phyloP scores from a whole-genome alignment of 2,329 filamentous ascomycete species.

The Calonectria leucothoes region DNA sequence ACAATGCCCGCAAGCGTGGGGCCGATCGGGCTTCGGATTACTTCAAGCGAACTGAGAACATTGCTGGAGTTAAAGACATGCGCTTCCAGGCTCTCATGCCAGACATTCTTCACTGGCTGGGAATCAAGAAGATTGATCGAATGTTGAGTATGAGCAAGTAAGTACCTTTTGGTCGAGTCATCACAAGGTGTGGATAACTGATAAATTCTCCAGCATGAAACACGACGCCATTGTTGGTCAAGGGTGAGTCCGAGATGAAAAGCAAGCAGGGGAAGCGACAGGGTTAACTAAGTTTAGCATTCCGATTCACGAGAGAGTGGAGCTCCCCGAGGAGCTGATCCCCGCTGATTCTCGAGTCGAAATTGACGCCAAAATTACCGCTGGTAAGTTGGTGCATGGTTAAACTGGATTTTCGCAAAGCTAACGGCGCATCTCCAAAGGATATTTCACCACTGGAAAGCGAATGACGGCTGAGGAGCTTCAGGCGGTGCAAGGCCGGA shows the following conservation, averaged over 20 bases:
- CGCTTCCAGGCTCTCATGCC: constrained; percentile 98
- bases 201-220: constrained; percentile 76
- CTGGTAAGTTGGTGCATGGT: constrained; percentile 68
- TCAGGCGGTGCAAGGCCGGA: constrained; percentile 85
- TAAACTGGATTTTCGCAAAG: constrained; percentile 17
- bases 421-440: constrained; percentile 49
- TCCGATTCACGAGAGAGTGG: constrained; percentile 88
- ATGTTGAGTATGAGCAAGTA: constrained; percentile 99
- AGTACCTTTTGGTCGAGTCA: constrained; percentile 48
- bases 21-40: constrained; percentile 88
- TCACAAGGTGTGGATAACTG: constrained; percentile 43
- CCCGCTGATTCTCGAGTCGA: constrained; percentile 96
- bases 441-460: constrained; percentile 88
- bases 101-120: constrained; percentile 96
- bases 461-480: constrained; percentile 90
- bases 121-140: constrained; percentile 97
- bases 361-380: constrained; percentile 98
- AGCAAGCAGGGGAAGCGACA: not conserved
- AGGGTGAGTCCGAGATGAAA: constrained; percentile 64
- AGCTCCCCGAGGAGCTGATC: constrained; percentile 93
- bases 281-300: constrained; percentile 61
- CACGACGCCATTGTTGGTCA: constrained; percentile 89
- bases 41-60: constrained; percentile 97
- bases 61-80: constrained; percentile 97
- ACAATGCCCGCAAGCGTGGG: constrained; percentile 85